Percentiles rank a stretch among this genome's conserved stretches.
Evolutionary conservation across 768 basidiomycete genomes (phyloP).

Genomic region (Agaricus blazei): DNA sequence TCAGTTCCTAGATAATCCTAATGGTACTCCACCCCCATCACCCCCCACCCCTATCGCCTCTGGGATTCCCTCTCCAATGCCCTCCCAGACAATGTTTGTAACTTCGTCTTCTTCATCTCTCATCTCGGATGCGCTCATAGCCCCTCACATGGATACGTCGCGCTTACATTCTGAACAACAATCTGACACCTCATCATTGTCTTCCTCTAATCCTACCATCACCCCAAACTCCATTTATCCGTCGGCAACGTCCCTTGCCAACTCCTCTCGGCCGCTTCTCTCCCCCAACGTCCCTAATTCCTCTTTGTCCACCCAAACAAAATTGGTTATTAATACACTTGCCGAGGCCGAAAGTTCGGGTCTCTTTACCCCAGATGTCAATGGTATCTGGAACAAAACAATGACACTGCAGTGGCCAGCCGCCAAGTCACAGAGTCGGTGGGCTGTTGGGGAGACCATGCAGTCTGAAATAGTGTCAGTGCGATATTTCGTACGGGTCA

Average conservation of each 20-base stretch:
- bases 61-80: slow-evolving; percentile 12
- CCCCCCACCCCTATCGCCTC: slow-evolving; percentile 15
- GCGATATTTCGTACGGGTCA: slow-evolving; percentile 66
- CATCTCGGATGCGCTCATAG: slow-evolving; percentile 14
- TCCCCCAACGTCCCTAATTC: slow-evolving; percentile 16
- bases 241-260: slow-evolving; percentile 12
- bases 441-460: slow-evolving; percentile 79
- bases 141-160: slow-evolving; percentile 6
- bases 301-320: slow-evolving; percentile 22
- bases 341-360: slow-evolving; percentile 57
- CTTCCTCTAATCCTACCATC: slow-evolving; percentile 38
- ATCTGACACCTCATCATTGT: slow-evolving; percentile 25
- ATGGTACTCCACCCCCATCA: slow-evolving; percentile 14
- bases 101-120: slow-evolving; percentile 15
- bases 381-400: slow-evolving; percentile 59
- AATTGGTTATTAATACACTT: slow-evolving; percentile 47
- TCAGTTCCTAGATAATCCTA: slow-evolving; percentile 41
- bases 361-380: slow-evolving; percentile 47
- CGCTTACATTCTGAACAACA: slow-evolving; percentile 12
- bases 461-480: slow-evolving; percentile 58
- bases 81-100: slow-evolving; percentile 8
- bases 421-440: slow-evolving; percentile 61
- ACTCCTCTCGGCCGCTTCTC: slow-evolving; percentile 11
- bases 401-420: slow-evolving; percentile 72
- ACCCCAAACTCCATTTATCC: slow-evolving; percentile 18